Percentiles rank a stretch among this genome's conserved stretches.
phyloP scores from a whole-genome alignment of 1,139 yeast species.

The Hyphopichia pseudoburtonii region DNA sequence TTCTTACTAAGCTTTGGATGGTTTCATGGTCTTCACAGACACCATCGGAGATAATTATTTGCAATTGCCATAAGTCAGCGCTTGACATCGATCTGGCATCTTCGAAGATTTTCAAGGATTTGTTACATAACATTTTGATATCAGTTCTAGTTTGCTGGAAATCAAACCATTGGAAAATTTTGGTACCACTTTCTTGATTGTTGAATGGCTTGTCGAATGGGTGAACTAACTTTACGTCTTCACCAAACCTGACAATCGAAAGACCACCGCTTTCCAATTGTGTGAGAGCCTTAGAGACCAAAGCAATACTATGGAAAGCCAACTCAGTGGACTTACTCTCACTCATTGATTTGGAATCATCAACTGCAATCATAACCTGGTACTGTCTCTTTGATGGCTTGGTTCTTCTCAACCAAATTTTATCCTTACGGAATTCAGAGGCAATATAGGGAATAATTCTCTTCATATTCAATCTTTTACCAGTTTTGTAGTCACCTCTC shows the following conservation, averaged over 20 bases:
- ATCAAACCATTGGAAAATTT: conserved; percentile 83
- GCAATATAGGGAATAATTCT: conserved; percentile 97
- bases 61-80: conserved; percentile 86
- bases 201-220: conserved; percentile 82
- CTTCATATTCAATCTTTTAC: conserved; percentile 96
- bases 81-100: conserved; percentile 59
- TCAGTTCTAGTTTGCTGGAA: conserved; percentile 90
- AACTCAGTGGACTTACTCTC: conserved; percentile 87
- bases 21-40: conserved; percentile 93
- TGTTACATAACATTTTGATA: conserved; percentile 67
- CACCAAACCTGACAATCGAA: conserved; percentile 90
- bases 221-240: conserved; percentile 79
- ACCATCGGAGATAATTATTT: conserved; percentile 93
- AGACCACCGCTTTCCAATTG: conserved; percentile 94
- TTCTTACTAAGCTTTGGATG: conserved; percentile 78
- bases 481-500: conserved; percentile 95
- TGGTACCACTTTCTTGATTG: conserved; percentile 78
- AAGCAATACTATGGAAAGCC: conserved; percentile 92
- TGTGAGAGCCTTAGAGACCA: conserved; percentile 90
- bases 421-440: conserved; percentile 94
- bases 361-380: conserved; percentile 96
- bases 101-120: conserved; percentile 73
- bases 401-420: conserved; percentile 97
- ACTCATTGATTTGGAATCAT: conserved; percentile 96
- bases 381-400: conserved; percentile 97